Percentiles rank a stretch among this genome's conserved stretches.
Conservation (phyloP, 495 filamentous ascomycete species). For the Penicillium arizonense region DNA sequence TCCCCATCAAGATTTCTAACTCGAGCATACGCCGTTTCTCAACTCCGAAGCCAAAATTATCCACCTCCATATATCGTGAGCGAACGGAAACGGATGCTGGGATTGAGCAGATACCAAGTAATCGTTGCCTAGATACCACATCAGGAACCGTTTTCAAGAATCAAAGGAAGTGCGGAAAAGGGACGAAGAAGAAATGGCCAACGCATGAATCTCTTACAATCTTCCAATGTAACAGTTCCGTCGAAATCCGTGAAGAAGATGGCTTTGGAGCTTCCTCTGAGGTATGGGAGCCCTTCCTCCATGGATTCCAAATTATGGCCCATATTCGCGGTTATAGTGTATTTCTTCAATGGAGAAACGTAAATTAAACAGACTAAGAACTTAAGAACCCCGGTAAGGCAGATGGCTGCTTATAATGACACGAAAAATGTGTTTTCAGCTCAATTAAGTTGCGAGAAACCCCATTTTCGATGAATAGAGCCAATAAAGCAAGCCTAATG, state of each 20-base stretch:
- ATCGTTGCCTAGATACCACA: conserved; percentile 57
- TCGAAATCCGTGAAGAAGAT: conserved; percentile 95
- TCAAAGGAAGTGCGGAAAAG: background rate
- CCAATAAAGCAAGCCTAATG: background rate
- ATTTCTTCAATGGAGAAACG: background rate
- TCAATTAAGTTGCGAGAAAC: background rate
- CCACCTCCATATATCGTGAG: conserved; percentile 49
- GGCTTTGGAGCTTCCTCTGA: conserved; percentile 61
- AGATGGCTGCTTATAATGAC: background rate
- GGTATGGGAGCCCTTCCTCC: conserved; percentile 10
- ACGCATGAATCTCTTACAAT: background rate
- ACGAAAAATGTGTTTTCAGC: background rate
- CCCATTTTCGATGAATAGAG: background rate
- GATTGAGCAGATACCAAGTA: conserved; percentile 50
- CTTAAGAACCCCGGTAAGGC: background rate
- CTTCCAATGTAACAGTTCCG: background rate
- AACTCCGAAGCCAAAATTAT: conserved; percentile 73
- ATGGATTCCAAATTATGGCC: background rate
- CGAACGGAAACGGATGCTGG: background rate
- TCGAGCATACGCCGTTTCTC: conserved; percentile 59
- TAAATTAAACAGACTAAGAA: background rate
- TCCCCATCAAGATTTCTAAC: conserved; percentile 59
- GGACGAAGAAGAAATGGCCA: background rate
- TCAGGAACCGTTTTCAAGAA: background rate
- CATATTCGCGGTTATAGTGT: background rate